phyloP scores from a whole-genome alignment of 441 rosid species.

The Populus hybrid region DNA sequence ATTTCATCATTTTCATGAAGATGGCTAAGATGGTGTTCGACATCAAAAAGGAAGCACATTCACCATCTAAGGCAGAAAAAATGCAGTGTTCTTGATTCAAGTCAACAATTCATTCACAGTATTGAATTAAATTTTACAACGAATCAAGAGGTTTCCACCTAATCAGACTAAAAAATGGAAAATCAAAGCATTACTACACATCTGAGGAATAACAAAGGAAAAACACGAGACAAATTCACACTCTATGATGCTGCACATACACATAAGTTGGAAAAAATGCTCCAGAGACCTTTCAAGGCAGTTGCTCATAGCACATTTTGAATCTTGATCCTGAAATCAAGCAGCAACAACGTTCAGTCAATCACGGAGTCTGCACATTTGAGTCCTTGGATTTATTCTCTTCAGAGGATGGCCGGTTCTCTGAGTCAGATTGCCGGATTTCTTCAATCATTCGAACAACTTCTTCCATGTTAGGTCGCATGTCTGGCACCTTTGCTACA shows the following conservation, averaged over 20 bases:
- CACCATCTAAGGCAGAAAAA: not conserved
- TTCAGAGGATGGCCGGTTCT: conserved; percentile 52
- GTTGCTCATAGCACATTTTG: not conserved
- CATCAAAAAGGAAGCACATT: not conserved
- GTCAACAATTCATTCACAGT: conserved; percentile 18
- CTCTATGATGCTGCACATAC: conserved; percentile 11
- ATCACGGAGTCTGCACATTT: conserved; percentile 67
- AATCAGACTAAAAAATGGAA: not conserved
- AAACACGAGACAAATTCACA: conserved; percentile 23
- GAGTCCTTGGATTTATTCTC: conserved; percentile 80
- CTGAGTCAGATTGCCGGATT: conserved; percentile 43
- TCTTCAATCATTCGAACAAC: conserved; percentile 67
- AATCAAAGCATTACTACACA: conserved; percentile 4
- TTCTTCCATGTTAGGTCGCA: conserved; percentile 77
- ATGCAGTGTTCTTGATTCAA: conserved; percentile 9
- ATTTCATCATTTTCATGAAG: not conserved
- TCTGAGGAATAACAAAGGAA: conserved; percentile 1
- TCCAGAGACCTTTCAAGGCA: conserved; percentile 7
- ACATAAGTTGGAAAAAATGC: not conserved
- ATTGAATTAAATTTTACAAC: conserved; percentile 24
- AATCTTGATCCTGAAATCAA: conserved; percentile 9
- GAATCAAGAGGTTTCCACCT: conserved; percentile 22
- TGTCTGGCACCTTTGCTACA: conserved; percentile 69
- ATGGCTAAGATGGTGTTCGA: not conserved
- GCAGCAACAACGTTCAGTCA: conserved; percentile 9